Evolutionary conservation across 306 rosid species (phyloP).

Genomic region (Mimosa bimucronata): DNA sequence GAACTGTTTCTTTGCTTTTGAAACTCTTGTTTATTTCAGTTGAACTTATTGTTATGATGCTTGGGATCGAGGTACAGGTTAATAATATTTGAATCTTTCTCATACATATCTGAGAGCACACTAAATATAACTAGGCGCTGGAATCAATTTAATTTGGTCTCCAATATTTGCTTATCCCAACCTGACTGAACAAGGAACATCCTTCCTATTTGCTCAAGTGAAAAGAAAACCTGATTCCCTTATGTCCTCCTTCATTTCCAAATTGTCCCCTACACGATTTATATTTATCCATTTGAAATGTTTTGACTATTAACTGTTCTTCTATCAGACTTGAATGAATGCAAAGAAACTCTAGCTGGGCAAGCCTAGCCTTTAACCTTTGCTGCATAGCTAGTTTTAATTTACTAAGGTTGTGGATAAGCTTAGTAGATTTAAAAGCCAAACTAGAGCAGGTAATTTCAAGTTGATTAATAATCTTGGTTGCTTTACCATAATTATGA

Average conservation of each 20-base stretch:
- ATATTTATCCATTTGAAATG: conserved; percentile 16
- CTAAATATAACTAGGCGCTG: neutral
- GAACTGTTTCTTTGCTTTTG: conserved; percentile 21
- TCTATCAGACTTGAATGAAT: neutral
- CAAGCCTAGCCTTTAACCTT: conserved; percentile 18
- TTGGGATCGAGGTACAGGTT: conserved; percentile 9
- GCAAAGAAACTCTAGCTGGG: conserved; percentile 13
- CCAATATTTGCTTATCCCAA: conserved; percentile 6
- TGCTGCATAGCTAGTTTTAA: conserved; percentile 18
- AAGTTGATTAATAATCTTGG: conserved; percentile 13
- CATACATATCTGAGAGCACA: conserved; percentile 9
- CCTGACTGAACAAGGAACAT: conserved; percentile 5
- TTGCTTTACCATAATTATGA: no score
- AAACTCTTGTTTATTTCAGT: conserved; percentile 18
- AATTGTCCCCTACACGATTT: conserved; percentile 11
- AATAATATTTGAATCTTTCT: conserved; percentile 1
- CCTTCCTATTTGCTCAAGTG: conserved; percentile 13
- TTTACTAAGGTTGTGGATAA: conserved; percentile 25
- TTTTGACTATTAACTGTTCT: conserved; percentile 2
- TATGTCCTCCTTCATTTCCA: neutral
- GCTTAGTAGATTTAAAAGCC: conserved; percentile 10
- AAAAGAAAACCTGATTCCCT: neutral
- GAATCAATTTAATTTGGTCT: conserved; percentile 22
- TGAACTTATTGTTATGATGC: conserved; percentile 14
- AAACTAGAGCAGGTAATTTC: neutral